Evolutionary conservation across 495 filamentous ascomycete species (phyloP).

Genomic region (Aspergillus kassunensis): DNA sequence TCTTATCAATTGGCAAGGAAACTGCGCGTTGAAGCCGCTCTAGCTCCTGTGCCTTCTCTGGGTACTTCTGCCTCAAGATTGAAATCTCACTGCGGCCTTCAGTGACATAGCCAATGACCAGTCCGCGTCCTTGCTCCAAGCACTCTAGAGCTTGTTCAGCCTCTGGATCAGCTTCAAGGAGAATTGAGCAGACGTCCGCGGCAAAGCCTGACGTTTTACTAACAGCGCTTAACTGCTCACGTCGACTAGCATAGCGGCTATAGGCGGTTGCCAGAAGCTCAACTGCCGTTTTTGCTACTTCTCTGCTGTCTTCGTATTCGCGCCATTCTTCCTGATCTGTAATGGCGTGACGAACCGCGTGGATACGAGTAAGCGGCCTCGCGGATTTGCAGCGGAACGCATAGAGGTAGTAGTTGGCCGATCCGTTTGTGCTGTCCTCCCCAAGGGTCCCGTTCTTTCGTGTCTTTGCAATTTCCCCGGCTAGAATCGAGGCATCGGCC

Average conservation of each 20-base stretch:
- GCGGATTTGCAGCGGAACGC: too few species aligned
- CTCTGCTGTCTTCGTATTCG: too few species aligned
- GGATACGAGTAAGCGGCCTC: too few species aligned
- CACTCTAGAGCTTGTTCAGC: background rate
- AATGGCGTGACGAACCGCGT: too few species aligned
- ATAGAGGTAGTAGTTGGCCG: too few species aligned
- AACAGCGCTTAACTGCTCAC: background rate
- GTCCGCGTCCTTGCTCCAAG: background rate
- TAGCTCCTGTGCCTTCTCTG: background rate
- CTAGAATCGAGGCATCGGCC: too few species aligned
- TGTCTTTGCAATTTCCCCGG: too few species aligned
- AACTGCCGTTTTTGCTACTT: too few species aligned
- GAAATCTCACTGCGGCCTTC: background rate
- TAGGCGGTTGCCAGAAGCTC: background rate
- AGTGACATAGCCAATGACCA: background rate
- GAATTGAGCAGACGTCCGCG: background rate
- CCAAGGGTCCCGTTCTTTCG: too few species aligned
- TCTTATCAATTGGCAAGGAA: background rate
- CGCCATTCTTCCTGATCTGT: too few species aligned
- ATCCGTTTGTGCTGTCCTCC: too few species aligned
- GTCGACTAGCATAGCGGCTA: background rate
- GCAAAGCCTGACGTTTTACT: background rate
- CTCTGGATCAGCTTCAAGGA: background rate
- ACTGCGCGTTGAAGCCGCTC: background rate
- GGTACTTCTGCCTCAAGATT: background rate